phyloP scores from a whole-genome alignment of 345 rosid species.

The Aurinia saxatilis region DNA sequence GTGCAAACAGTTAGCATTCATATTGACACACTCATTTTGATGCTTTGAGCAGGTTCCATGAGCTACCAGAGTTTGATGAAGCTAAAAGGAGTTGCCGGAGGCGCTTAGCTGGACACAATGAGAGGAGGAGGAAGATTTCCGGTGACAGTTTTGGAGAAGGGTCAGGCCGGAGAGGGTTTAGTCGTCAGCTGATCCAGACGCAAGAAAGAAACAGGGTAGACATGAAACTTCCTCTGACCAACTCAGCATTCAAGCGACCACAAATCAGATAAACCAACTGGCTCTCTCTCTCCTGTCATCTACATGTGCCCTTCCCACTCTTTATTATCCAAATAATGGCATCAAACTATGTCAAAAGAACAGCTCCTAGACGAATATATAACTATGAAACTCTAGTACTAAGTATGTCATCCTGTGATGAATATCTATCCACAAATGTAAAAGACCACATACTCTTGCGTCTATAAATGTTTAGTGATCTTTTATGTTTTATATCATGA shows the following conservation, averaged over 20 bases:
- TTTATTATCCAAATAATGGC: conserved; percentile 9
- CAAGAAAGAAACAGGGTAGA: conserved; percentile 25
- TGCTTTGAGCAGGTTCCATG: conserved; percentile 49
- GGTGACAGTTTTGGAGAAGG: conserved; percentile 54
- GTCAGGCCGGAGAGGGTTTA: conserved; percentile 41
- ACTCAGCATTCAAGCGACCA: conserved; percentile 27
- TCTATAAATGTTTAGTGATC: conserved; percentile 4
- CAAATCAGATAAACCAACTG: conserved; percentile 37
- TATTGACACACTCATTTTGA: too few species aligned
- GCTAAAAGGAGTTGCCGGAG: conserved; percentile 85
- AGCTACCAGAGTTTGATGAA: conserved; percentile 77
- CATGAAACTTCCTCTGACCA: conserved; percentile 18
- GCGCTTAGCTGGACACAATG: conserved; percentile 83
- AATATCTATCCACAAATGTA: conserved; percentile 1
- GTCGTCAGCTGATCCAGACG: conserved; percentile 18
- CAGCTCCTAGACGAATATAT: not conserved
- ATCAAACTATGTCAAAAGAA: conserved; percentile 9
- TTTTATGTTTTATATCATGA: not conserved
- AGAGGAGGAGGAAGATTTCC: conserved; percentile 69
- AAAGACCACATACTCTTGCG: not conserved
- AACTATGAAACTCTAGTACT: not conserved
- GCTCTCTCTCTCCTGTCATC: conserved; percentile 96
- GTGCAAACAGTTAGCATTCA: too few species aligned
- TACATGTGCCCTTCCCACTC: conserved; percentile 11
- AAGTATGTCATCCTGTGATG: conserved; percentile 8